Conservation (phyloP, 208 protist species). For the Acanthamoeba royreba region DNA sequence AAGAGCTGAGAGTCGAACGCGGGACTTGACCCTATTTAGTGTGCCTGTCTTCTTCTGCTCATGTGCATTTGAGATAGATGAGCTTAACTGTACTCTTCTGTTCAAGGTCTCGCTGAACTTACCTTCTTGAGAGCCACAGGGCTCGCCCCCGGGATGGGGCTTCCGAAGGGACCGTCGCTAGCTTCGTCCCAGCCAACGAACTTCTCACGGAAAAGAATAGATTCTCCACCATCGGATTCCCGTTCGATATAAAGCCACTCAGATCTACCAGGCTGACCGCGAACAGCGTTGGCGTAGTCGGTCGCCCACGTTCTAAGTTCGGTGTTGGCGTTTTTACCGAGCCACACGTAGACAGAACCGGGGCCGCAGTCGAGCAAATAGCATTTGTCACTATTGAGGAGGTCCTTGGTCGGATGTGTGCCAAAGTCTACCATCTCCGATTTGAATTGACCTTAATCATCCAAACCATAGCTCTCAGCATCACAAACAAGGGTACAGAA, state of each 20-base stretch:
- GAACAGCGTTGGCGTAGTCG: neutral
- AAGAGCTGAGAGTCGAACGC: neutral
- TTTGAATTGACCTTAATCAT: neutral
- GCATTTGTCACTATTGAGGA: neutral
- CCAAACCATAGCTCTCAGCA: too few relatives aligned
- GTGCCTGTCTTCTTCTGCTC: slow-evolving; percentile 37
- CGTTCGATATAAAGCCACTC: slow-evolving; percentile 5
- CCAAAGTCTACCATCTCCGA: neutral
- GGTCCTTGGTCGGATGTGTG: neutral
- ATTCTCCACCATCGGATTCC: slow-evolving; percentile 12
- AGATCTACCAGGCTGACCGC: neutral
- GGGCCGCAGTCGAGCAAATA: slow-evolving; percentile 36
- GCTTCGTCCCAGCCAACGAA: slow-evolving; percentile 28
- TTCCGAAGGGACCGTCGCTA: neutral
- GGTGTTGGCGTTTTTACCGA: neutral
- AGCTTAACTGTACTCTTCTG: too few relatives aligned
- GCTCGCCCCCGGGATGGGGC: neutral
- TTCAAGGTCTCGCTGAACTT: too few relatives aligned
- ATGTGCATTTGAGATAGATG: neutral
- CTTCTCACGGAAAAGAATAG: slow-evolving; percentile 26
- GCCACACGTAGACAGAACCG: slow-evolving; percentile 19
- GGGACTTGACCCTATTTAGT: slow-evolving; percentile 28
- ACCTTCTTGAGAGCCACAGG: neutral
- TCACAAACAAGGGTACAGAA: too few relatives aligned
- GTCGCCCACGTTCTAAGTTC: neutral